These are phyloP conservation scores for Fusarium proliferatum DNA, from an alignment of 2,329 filamentous ascomycete species.

Conservation along the genomic window DNA sequence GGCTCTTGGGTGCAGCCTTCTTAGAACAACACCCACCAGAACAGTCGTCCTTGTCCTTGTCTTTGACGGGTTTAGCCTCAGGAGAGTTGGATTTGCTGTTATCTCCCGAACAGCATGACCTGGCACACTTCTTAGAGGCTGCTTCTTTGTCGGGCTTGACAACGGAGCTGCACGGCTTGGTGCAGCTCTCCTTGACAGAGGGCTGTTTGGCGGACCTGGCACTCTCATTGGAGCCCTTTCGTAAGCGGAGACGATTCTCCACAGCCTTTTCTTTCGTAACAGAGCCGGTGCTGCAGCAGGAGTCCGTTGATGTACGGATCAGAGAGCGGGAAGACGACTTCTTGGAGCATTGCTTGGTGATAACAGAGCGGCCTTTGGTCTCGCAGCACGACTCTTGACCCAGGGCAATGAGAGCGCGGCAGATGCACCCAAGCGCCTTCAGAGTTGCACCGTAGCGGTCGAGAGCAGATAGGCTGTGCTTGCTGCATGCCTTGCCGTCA, in stretches of 20 bases:
- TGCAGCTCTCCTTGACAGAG: conserved; percentile 10
- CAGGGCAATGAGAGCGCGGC: conserved; percentile 61
- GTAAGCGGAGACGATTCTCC: conserved; percentile 17
- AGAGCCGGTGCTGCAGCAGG: conserved; percentile 39
- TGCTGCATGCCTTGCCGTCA: conserved; percentile 50
- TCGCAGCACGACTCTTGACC: conserved; percentile 64
- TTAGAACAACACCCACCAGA: conserved; percentile 16
- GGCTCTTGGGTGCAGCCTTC: background rate
- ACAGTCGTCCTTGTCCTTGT: background rate
- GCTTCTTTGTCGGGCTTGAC: background rate
- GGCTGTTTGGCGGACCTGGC: background rate
- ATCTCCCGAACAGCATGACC: conserved; percentile 1
- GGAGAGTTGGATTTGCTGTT: background rate
- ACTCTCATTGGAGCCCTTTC: conserved; percentile 27
- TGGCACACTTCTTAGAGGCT: background rate
- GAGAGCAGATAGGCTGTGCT: conserved; percentile 51
- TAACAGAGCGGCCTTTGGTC: conserved; percentile 41
- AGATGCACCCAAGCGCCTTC: conserved; percentile 64
- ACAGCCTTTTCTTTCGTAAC: conserved; percentile 17
- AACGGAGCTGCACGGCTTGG: conserved; percentile 28
- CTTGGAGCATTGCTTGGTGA: conserved; percentile 44
- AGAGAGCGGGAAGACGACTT: conserved; percentile 26
- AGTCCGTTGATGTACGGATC: conserved; percentile 41
- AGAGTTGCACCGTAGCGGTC: conserved; percentile 57
- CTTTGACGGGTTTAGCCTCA: background rate